Conservation (phyloP, 140 eudicot genomes). For the Anethum foeniculum region DNA sequence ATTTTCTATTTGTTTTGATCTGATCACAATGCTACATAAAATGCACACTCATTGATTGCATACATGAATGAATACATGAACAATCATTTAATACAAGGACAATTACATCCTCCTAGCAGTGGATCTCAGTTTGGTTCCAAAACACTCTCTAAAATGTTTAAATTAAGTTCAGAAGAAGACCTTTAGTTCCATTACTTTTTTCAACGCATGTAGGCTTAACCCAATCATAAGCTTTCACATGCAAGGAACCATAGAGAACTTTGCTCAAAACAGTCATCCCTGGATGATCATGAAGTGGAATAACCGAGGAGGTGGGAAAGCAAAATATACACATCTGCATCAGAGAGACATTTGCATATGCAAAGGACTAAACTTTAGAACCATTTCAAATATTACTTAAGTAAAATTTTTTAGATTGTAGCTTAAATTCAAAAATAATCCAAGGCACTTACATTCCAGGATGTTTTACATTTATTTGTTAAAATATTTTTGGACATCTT, state of each 20-base stretch:
- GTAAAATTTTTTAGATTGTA: background rate
- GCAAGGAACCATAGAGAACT: conserved; percentile 87
- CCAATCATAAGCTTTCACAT: conserved; percentile 98
- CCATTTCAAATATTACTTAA: conserved; percentile 1
- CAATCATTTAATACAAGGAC: background rate
- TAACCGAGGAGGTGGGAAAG: conserved; percentile 90
- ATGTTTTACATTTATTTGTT: background rate
- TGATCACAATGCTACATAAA: background rate
- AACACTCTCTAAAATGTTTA: background rate
- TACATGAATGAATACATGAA: background rate
- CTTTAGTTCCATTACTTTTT: conserved; percentile 28
- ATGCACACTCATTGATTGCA: background rate
- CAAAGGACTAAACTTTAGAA: conserved; percentile 24
- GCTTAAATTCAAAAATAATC: conserved; percentile 3
- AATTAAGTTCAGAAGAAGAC: conserved; percentile 1
- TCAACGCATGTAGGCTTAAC: conserved; percentile 64
- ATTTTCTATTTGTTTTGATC: background rate
- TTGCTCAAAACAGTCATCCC: conserved; percentile 94
- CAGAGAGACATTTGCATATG: conserved; percentile 21
- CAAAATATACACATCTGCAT: conserved; percentile 97
- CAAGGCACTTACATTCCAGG: background rate
- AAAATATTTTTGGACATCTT: background rate
- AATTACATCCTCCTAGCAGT: background rate
- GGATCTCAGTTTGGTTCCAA: background rate
- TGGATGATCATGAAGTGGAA: conserved; percentile 96